Percentiles rank a stretch among this genome's conserved stretches.
phyloP scores from a whole-genome alignment of 768 basidiomycete genomes.

The Lyophyllum decastes region DNA sequence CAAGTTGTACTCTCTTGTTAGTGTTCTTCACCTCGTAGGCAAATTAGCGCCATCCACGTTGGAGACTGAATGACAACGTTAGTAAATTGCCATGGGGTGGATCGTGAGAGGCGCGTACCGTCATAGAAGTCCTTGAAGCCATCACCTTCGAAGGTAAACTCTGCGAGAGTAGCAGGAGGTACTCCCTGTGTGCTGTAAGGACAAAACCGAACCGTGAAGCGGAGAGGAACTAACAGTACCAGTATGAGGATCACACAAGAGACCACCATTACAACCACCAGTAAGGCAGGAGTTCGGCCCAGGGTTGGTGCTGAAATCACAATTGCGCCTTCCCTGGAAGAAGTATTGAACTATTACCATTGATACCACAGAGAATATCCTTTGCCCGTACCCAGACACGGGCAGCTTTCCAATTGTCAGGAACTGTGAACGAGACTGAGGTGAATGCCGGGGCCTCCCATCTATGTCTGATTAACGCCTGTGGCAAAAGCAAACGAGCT shows the following conservation, averaged over 20 bases:
- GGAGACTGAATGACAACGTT: conserved; percentile 42
- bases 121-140: conserved; percentile 58
- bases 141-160: conserved; percentile 54
- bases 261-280: conserved; percentile 70
- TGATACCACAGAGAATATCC: not conserved
- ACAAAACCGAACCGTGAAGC: not conserved
- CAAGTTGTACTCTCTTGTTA: not conserved
- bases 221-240: conserved; percentile 40
- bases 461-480: conserved; percentile 11
- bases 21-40: conserved; percentile 37
- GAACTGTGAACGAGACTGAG: conserved; percentile 41
- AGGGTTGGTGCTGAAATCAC: conserved; percentile 53
- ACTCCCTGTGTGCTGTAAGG: conserved; percentile 38
- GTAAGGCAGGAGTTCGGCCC: conserved; percentile 57
- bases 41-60: conserved; percentile 70
- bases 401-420: conserved; percentile 49
- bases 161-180: conserved; percentile 67
- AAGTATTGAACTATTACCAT: not conserved
- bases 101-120: conserved; percentile 32
- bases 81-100: not conserved
- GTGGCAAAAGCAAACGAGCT: not conserved
- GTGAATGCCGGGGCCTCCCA: conserved; percentile 32
- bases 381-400: conserved; percentile 37
- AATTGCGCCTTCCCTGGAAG: conserved; percentile 59
- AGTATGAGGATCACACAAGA: conserved; percentile 49